Conservation (phyloP, 225 moss, liverwort and hornwort genomes). For the Rhytidiadelphus loreus region DNA sequence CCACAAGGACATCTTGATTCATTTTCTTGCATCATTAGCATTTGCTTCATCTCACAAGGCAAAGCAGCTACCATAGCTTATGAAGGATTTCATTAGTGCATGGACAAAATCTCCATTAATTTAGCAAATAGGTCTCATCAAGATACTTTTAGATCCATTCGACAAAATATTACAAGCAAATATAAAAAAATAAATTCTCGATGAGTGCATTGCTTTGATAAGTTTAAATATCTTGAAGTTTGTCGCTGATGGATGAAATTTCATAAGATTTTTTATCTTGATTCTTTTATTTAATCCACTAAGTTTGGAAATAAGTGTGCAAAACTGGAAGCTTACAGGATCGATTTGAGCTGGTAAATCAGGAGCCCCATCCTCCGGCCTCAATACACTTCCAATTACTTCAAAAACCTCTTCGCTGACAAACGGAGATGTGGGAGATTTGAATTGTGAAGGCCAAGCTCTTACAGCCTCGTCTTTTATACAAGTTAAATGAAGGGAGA, state of each 20-base stretch:
- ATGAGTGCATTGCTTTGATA: background rate
- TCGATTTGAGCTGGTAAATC: conserved; percentile 51
- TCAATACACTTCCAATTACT: conserved; percentile 50
- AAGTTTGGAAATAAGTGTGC: background rate
- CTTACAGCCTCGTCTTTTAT: conserved; percentile 71
- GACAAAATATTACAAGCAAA: background rate
- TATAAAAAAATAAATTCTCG: background rate
- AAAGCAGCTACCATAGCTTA: background rate
- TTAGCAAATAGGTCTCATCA: background rate
- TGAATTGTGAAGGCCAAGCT: conserved; percentile 23
- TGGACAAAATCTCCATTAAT: background rate
- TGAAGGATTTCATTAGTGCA: background rate
- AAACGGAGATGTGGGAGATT: conserved; percentile 31
- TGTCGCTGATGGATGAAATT: background rate
- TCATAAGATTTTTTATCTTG: background rate
- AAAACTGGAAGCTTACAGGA: conserved; percentile 25
- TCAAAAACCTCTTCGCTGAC: conserved; percentile 38
- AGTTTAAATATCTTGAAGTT: background rate
- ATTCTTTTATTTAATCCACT: background rate
- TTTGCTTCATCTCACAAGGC: background rate
- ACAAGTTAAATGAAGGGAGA: conserved; percentile 59
- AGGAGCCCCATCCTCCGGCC: conserved; percentile 23
- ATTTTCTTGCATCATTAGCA: background rate
- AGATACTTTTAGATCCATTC: background rate
- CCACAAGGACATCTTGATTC: background rate